Base-by-base conservation (phyloP, 352 stramenopile species). In the Lagenidium sp. region DNA sequence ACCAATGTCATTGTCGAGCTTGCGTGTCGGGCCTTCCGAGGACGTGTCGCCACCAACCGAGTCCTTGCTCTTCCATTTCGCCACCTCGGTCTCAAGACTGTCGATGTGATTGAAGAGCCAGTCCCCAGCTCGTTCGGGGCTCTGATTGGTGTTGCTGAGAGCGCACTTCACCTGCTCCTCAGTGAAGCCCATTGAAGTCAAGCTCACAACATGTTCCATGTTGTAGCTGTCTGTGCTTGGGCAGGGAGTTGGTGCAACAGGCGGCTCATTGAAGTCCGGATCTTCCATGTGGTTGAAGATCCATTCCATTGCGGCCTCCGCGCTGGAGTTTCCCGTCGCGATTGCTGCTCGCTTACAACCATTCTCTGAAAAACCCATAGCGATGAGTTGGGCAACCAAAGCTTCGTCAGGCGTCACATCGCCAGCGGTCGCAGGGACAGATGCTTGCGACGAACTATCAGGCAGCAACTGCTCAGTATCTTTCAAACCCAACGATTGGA, bases 41-140 rank as follows among this genome's bases (percentile, higher is more conserved):
- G 44, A 52, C 41, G 62, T 50, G 19, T 54, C 36, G 15, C 45
- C 36, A 23, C 40, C 25, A 6, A 38, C 39, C 11, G 60, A 45
- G 12, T 41, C 47, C 20, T 39, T 44, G 30, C 60, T 72, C 45
- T 95, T 67, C 44, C 95, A 86, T 29, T 82, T 56, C 16, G 84
- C 80, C 25, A 98, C 95, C 18, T 92, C 87, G 8, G 52, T 60
- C 47, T 98, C 92, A 30, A 98, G 64, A 57, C 98, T 78, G 34
- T 98, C 83, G 75, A 98, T 97, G 68, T 98, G 93, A 55, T 83
- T 97, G 62, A 99, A 99, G 13, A 99, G 65, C 96, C 96, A 99
- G 65, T 99, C 95, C 20, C 93, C 95, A 1, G 96, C 96, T 36
- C 88, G 77, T 50, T 99, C 96, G 1, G 86, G 71, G 54, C 93